A percentile compares a stretch with the other conserved stretches of the same genome.
Conservation (phyloP, 495 filamentous ascomycete species). For the Usnea hakonensis region DNA sequence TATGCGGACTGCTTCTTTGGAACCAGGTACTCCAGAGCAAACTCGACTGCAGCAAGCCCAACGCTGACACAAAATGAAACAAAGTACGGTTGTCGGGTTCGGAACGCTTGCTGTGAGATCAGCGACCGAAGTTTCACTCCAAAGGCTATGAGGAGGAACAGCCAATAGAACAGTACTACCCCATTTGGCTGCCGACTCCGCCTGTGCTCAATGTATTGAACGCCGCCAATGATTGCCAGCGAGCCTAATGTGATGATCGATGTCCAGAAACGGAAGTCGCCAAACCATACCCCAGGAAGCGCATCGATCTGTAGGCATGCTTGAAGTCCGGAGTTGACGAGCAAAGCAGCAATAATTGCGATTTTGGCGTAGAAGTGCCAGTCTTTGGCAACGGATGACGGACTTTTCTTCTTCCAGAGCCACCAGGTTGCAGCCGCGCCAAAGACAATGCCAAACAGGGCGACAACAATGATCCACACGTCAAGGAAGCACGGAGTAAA, state of each 20-base stretch:
- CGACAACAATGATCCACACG: conserved; percentile 68
- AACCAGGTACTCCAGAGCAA: conserved; percentile 80
- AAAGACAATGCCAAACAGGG: conserved; percentile 64
- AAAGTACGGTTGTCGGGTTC: conserved; percentile 64
- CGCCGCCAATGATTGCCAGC: conserved; percentile 66
- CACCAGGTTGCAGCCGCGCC: conserved; percentile 71
- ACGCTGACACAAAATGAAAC: conserved; percentile 66
- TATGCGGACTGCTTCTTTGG: conserved; percentile 83
- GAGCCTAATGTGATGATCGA: conserved; percentile 71
- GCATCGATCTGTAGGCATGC: conserved; percentile 68
- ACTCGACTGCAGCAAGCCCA: conserved; percentile 65
- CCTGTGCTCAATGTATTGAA: conserved; percentile 90
- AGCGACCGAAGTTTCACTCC: conserved; percentile 84
- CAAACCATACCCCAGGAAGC: conserved; percentile 59
- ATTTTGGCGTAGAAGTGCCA: conserved; percentile 96
- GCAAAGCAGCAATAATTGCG: conserved; percentile 66
- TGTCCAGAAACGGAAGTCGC: conserved; percentile 88
- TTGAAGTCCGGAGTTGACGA: conserved; percentile 61
- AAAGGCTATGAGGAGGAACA: conserved; percentile 74
- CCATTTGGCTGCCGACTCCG: conserved; percentile 85
- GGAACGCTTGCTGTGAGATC: conserved; percentile 64
- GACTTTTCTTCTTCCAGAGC: conserved; percentile 57
- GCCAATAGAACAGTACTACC: conserved; percentile 93
- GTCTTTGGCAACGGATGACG: conserved; percentile 64
- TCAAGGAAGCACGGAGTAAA: conserved; percentile 97